Evolutionary conservation across 305 asterid genomes (phyloP).

Genomic region (Ilex paraguariensis): DNA sequence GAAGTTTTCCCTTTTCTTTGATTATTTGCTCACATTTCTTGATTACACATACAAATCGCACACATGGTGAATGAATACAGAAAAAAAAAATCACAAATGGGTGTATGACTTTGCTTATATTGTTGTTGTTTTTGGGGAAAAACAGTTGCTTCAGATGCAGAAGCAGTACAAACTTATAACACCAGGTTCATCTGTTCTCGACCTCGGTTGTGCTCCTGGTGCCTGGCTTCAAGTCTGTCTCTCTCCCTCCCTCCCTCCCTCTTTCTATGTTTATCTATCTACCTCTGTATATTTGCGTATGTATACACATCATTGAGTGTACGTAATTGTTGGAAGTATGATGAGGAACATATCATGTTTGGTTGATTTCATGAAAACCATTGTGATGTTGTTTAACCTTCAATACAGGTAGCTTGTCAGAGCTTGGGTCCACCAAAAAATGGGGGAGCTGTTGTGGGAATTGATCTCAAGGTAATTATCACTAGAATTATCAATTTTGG

Average conservation of each 20-base stretch:
- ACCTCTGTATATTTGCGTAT: too few relatives aligned
- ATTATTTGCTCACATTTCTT: not conserved
- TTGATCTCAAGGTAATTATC: conserved; percentile 67
- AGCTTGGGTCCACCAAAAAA: conserved; percentile 61
- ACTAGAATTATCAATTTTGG: not conserved
- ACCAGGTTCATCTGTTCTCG: conserved; percentile 75
- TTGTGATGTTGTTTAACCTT: not conserved
- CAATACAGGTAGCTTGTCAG: conserved; percentile 78
- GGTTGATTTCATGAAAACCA: too few relatives aligned
- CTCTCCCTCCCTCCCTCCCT: not conserved
- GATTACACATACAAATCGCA: too few relatives aligned
- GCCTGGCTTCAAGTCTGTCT: conserved; percentile 94
- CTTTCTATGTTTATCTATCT: not conserved
- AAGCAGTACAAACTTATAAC: conserved; percentile 64
- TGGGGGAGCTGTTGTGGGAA: conserved; percentile 80
- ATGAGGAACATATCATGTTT: too few relatives aligned
- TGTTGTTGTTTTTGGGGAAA: conserved; percentile 17
- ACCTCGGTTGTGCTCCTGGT: conserved; percentile 98
- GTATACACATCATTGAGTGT: not conserved
- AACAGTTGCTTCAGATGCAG: conserved; percentile 86
- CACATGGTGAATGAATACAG: too few relatives aligned
- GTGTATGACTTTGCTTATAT: too few relatives aligned
- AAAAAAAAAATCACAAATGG: too few relatives aligned
- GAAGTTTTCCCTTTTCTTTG: not conserved
- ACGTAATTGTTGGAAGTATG: not conserved